Evolutionary conservation across 2,329 filamentous ascomycete genomes (phyloP).

Genomic region (Aplosporella prunicola): DNA sequence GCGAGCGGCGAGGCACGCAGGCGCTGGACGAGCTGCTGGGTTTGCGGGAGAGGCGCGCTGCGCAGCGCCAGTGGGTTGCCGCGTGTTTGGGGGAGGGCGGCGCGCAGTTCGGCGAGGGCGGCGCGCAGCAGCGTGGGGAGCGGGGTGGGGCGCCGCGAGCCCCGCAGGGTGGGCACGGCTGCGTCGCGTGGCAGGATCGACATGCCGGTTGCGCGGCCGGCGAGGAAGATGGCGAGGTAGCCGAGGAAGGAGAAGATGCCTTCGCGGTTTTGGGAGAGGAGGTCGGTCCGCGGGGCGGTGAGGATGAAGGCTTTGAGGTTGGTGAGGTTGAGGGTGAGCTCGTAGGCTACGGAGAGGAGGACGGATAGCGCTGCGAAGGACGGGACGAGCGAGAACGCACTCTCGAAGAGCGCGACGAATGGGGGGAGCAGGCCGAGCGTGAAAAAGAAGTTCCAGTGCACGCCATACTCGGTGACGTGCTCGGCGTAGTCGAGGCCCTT

Average conservation of each 20-base stretch:
- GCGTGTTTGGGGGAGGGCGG: not conserved
- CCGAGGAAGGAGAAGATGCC: slow-evolving; percentile 92
- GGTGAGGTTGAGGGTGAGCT: slow-evolving; percentile 59
- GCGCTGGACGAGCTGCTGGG: slow-evolving; percentile 34
- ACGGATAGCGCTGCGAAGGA: slow-evolving; percentile 70
- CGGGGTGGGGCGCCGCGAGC: not conserved
- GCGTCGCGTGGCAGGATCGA: slow-evolving; percentile 56
- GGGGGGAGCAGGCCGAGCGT: slow-evolving; percentile 82
- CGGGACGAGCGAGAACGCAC: slow-evolving; percentile 58
- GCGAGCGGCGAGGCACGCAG: slow-evolving; percentile 49
- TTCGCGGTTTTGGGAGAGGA: slow-evolving; percentile 85
- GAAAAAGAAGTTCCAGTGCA: slow-evolving; percentile 99
- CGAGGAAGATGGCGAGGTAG: slow-evolving; percentile 89
- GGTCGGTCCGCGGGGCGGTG: slow-evolving; percentile 64
- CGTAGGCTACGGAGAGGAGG: slow-evolving; percentile 59
- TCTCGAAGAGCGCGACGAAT: slow-evolving; percentile 76
- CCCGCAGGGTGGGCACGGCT: not conserved
- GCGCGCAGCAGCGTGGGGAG: slow-evolving; percentile 2
- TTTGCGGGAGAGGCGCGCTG: not conserved
- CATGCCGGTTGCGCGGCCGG: slow-evolving; percentile 76
- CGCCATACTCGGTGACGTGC: slow-evolving; percentile 93
- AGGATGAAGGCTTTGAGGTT: slow-evolving; percentile 75
- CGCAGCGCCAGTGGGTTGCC: slow-evolving; percentile 5
- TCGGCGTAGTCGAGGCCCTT: slow-evolving; percentile 95
- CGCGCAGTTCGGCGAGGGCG: not conserved